phyloP scores from a whole-genome alignment of 768 basidiomycete genomes.

The Collybia sordida region DNA sequence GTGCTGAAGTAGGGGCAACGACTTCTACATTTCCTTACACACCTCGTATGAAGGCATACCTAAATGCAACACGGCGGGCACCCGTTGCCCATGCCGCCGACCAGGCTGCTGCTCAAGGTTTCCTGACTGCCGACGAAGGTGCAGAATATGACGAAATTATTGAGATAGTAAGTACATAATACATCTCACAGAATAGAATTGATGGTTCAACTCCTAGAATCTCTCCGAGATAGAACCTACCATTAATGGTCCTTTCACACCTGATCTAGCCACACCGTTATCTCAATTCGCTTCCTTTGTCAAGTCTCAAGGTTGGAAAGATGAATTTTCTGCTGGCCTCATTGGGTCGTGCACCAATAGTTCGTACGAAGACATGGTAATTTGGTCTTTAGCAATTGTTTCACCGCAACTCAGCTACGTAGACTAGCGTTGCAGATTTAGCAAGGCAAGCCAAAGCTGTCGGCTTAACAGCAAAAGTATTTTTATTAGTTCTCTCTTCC shows the following conservation, averaged over 20 bases:
- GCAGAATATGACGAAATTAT: slow-evolving; percentile 95
- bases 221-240: slow-evolving; percentile 87
- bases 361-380: slow-evolving; percentile 93
- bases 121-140: slow-evolving; percentile 79
- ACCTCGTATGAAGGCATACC: slow-evolving; percentile 82
- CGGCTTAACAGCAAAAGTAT: slow-evolving; percentile 74
- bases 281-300: slow-evolving; percentile 85
- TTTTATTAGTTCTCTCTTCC: neutral
- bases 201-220: slow-evolving; percentile 48
- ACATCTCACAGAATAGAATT: neutral
- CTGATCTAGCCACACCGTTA: slow-evolving; percentile 91
- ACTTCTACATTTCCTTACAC: slow-evolving; percentile 98
- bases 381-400: neutral
- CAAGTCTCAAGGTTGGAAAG: slow-evolving; percentile 88
- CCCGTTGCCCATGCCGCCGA: slow-evolving; percentile 89
- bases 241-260: slow-evolving; percentile 97
- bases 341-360: slow-evolving; percentile 99
- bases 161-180: slow-evolving; percentile 68
- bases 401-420: slow-evolving; percentile 8
- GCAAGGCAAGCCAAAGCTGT: slow-evolving; percentile 85
- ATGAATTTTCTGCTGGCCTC: slow-evolving; percentile 84
- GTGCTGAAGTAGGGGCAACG: slow-evolving; percentile 99
- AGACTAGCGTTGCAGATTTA: slow-evolving; percentile 91
- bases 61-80: slow-evolving; percentile 85
- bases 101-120: slow-evolving; percentile 72